Evolutionary conservation across 192 early-diverging fungal species (phyloP).

Genomic region (Helicostylum pulchrum): DNA sequence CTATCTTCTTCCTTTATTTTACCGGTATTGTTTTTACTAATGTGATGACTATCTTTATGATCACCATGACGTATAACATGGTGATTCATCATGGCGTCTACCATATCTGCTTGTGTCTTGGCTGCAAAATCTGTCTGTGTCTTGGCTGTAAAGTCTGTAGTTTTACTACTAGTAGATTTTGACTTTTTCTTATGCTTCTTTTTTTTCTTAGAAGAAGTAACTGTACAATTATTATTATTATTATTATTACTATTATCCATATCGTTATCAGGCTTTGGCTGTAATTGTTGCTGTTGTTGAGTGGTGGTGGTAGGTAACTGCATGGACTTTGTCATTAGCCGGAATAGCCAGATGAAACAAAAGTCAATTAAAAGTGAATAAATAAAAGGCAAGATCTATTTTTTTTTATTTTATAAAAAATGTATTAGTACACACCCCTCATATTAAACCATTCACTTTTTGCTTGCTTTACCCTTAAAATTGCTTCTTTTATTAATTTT

Average conservation of each 20-base stretch:
- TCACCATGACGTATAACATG: slow-evolving; percentile 11
- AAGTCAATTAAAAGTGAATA: slow-evolving; percentile 4
- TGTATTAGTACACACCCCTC: too few species aligned
- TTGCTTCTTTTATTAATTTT: too few species aligned
- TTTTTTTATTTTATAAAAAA: too few species aligned
- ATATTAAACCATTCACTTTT: too few species aligned
- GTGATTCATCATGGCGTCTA: slow-evolving; percentile 18
- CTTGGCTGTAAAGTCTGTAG: neutral
- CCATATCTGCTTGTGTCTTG: neutral
- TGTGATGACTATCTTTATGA: neutral
- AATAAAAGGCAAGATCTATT: slow-evolving; percentile 9
- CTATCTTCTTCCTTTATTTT: slow-evolving; percentile 22
- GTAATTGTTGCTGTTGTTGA: neutral
- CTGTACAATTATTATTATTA: neutral
- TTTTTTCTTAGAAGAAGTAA: neutral
- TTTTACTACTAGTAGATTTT: neutral
- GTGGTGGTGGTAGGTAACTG: neutral
- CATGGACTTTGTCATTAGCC: slow-evolving; percentile 18
- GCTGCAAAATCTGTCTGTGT: neutral
- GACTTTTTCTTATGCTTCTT: slow-evolving; percentile 12
- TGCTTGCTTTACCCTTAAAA: too few species aligned
- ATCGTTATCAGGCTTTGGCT: too few species aligned
- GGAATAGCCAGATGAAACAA: slow-evolving; percentile 16
- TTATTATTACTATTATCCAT: neutral
- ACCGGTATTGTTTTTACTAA: neutral